These are phyloP conservation scores for Uronychia binucleata DNA, from an alignment of 73 alveolate species.

Conservation along the genomic window DNA sequence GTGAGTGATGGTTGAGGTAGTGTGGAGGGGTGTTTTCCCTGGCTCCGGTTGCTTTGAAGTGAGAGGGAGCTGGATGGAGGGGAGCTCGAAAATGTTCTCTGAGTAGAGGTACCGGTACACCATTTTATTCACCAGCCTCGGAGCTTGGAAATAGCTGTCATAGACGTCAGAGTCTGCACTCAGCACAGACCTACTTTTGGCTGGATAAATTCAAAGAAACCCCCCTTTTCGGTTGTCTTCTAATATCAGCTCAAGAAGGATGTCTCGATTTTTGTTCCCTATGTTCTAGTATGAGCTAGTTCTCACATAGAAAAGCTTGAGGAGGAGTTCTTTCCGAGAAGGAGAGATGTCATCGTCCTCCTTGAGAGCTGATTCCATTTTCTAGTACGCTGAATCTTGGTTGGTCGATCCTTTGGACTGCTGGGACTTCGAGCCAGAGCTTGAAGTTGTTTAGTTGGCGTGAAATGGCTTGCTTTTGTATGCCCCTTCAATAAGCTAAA, in stretches of 20 bases:
- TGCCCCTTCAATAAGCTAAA: no score
- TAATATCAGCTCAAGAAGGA: constrained; percentile 39
- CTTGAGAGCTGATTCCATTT: background rate
- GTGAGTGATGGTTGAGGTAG: background rate
- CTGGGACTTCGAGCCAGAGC: background rate
- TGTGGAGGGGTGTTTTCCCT: background rate
- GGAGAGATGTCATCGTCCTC: background rate
- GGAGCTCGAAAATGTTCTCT: constrained; percentile 21
- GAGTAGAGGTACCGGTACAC: constrained; percentile 38
- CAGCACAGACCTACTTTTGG: constrained; percentile 13
- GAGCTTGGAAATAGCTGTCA: constrained; percentile 42
- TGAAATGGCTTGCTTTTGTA: no score
- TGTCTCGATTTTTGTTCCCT: constrained; percentile 30
- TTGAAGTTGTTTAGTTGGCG: no score
- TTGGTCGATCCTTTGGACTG: background rate
- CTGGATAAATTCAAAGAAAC: constrained; percentile 60
- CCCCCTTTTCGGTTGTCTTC: constrained; percentile 53
- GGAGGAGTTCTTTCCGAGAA: background rate
- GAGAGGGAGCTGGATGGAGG: background rate
- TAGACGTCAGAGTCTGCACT: constrained; percentile 35
- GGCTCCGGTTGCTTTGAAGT: background rate
- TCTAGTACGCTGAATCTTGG: background rate
- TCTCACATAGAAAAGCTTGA: background rate
- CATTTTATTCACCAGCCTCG: constrained; percentile 47
- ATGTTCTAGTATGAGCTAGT: background rate